phyloP scores from a whole-genome alignment of 73 alveolate species.

The Breviolum minutum region DNA sequence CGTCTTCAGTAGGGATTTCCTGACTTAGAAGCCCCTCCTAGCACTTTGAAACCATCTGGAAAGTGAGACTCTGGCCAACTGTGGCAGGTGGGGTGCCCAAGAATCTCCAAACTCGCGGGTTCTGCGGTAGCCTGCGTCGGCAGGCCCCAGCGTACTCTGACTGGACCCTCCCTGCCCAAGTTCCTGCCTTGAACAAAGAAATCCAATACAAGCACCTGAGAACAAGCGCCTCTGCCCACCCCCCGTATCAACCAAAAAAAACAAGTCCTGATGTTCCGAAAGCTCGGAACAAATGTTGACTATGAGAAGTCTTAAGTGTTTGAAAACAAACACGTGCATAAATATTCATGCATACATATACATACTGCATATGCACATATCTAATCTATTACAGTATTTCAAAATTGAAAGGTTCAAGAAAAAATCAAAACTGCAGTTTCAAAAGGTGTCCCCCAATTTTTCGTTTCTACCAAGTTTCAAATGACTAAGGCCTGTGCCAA shows the following conservation, averaged over 20 bases:
- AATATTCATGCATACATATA: background rate
- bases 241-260: too few relatives aligned
- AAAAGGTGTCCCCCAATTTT: background rate
- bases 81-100: constrained; percentile 77
- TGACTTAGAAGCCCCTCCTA: background rate
- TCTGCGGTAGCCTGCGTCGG: constrained; percentile 54
- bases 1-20: background rate
- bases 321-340: background rate
- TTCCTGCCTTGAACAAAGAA: constrained; percentile 13
- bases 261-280: too few relatives aligned
- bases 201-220: constrained; percentile 67
- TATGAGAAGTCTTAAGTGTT: too few relatives aligned
- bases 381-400: background rate
- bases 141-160: background rate
- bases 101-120: constrained; percentile 40
- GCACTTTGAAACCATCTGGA: too few relatives aligned
- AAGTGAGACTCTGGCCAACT: constrained; percentile 29
- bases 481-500: background rate
- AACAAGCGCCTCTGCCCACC: too few relatives aligned
- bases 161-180: background rate
- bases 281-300: too few relatives aligned
- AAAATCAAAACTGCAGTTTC: background rate
- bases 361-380: too few relatives aligned
- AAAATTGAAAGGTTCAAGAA: background rate
- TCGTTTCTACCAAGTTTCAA: background rate